Evolutionary conservation across 1,284 basidiomycete genomes (phyloP).

Genomic region (Apiotrichum veenhuisii): DNA sequence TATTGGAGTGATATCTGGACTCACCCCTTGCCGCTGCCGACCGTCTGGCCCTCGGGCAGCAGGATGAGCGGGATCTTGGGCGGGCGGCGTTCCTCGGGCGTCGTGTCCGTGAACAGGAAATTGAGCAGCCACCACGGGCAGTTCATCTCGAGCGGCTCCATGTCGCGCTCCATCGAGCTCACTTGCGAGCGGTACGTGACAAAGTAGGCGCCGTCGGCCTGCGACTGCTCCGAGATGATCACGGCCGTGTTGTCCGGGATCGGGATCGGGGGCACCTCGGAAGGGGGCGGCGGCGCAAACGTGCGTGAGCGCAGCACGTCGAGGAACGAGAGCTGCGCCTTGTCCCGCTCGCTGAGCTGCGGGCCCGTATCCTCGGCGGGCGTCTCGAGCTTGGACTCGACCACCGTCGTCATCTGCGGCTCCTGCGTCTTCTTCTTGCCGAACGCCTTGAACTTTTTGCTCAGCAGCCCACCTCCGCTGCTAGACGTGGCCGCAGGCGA

Average conservation of each 20-base stretch:
- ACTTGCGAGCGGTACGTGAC: constrained; percentile 73
- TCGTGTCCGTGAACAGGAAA: constrained; percentile 61
- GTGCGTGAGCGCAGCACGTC: constrained; percentile 65
- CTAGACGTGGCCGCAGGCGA: not conserved
- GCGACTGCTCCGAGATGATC: constrained; percentile 76
- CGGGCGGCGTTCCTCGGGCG: constrained; percentile 56
- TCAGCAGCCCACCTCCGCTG: constrained; percentile 1
- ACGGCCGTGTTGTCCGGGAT: constrained; percentile 66
- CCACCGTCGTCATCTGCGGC: constrained; percentile 38
- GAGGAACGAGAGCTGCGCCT: constrained; percentile 52
- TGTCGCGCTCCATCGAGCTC: constrained; percentile 62
- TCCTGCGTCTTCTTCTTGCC: constrained; percentile 57
- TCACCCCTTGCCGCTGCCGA: constrained; percentile 2
- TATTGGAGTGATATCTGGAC: not conserved
- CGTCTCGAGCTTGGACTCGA: constrained; percentile 27
- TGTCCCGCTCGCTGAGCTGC: constrained; percentile 40
- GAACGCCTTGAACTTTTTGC: constrained; percentile 62
- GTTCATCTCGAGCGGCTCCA: constrained; percentile 65
- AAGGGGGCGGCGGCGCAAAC: constrained; percentile 65
- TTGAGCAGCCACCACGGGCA: constrained; percentile 88
- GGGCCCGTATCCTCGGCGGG: constrained; percentile 17
- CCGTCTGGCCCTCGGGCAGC: constrained; percentile 58
- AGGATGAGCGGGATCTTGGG: constrained; percentile 84
- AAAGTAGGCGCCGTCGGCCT: constrained; percentile 66
- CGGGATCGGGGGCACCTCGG: constrained; percentile 66